Conservation (phyloP, 2,329 filamentous ascomycete species). For the Madurella mycetomatis region DNA sequence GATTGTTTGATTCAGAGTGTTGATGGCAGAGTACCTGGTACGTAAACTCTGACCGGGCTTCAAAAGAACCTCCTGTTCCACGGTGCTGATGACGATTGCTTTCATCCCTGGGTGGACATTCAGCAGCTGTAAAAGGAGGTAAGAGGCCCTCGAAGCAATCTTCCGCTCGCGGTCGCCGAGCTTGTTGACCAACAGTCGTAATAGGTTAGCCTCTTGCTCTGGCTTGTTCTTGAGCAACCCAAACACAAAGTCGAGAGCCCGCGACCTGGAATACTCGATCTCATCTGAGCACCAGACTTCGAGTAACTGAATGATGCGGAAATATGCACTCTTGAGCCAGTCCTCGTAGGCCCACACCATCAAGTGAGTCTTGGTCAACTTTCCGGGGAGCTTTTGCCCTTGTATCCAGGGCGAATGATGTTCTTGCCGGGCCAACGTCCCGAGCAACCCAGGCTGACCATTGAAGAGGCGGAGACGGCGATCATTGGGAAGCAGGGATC, state of each 20-base stretch:
- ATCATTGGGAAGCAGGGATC: constrained; percentile 75
- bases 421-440: constrained; percentile 60
- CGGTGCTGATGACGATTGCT: constrained; percentile 71
- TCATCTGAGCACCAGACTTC: constrained; percentile 94
- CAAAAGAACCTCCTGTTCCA: constrained; percentile 85
- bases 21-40: constrained; percentile 92
- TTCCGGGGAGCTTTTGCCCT: constrained; percentile 67
- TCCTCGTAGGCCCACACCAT: constrained; percentile 90
- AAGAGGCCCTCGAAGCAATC: constrained; percentile 88
- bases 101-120: constrained; percentile 93
- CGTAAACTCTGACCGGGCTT: constrained; percentile 81
- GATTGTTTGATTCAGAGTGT: constrained; percentile 95
- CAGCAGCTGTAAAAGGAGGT: constrained; percentile 86
- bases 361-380: constrained; percentile 70
- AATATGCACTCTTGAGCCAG: constrained; percentile 91
- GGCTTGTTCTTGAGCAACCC: constrained; percentile 92
- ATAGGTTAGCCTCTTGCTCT: constrained; percentile 91
- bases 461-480: constrained; percentile 76
- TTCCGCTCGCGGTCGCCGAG: constrained; percentile 93
- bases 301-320: constrained; percentile 84
- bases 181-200: constrained; percentile 92
- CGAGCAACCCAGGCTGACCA: constrained; percentile 71
- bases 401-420: constrained; percentile 57
- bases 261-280: constrained; percentile 84
- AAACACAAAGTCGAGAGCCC: constrained; percentile 86